Evolutionary conservation across 1,284 basidiomycete genomes (phyloP), one percentile per base, ranked within the genome.

Genomic region (Ustilago xerochloae): DNA sequence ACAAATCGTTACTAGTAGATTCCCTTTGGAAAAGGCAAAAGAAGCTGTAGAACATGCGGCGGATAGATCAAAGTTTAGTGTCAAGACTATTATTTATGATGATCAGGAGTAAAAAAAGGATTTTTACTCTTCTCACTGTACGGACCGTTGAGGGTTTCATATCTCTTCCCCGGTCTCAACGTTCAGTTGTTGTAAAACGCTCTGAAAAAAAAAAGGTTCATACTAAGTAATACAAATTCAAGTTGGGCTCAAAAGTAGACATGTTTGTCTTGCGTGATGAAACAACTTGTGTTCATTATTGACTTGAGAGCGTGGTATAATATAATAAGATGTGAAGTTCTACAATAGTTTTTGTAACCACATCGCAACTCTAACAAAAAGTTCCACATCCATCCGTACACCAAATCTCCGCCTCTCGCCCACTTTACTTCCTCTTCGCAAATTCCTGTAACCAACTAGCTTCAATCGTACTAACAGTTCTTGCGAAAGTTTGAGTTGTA

Each of bases 1-100:
- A 85, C 91, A 93, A 13, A 88, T 97, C 38, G 92, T 97, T 53
- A 93, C 94, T 6, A 93, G 94, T 84, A 88, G 90, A 28, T 95
- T 91, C 86, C 83, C 87, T 18, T 91, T 96, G 77, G 88, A 90
- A 43, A 86, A 92, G 39, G 92, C 93, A 22, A 87, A 90, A 48
- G 87, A 88, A 62, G 94, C 94, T 5, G 95, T 97, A 88, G 86
- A 92, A 68, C 89, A 90, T 15, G 92, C 91, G 18, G 88, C 88
- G 38, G 87, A 90, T 62, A 90, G 92, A 73, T 90, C 66, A 16
- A 78, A 77, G 43, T 74, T 79, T 22, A 67, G 62, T 16, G 75
- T 79, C 55, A 81, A 81, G 73, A 81, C 79, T 16, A 70, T 81
- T 59, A 81, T 81, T 56, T 66, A 78, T 32, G 79, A 81, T 54